Percentiles rank a stretch among this genome's conserved stretches.
Conservation (phyloP, 1,139 yeast genomes). For the Yamadazyma membranifaciens region DNA sequence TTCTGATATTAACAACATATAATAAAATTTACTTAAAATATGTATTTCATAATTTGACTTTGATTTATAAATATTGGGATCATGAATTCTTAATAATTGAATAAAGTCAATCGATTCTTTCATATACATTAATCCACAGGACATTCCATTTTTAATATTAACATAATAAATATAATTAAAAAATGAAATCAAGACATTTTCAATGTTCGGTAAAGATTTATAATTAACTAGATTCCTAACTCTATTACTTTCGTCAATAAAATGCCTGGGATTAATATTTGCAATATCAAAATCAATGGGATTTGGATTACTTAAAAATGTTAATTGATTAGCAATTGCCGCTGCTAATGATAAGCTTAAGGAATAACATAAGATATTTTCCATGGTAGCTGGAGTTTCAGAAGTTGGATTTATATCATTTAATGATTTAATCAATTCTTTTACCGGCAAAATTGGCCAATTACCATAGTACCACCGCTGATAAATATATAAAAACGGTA, state of each 20-base stretch:
- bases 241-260: slow-evolving; percentile 26
- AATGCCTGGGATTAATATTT: slow-evolving; percentile 17
- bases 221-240: slow-evolving; percentile 25
- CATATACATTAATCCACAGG: slow-evolving; percentile 29
- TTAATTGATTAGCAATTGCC: slow-evolving; percentile 29
- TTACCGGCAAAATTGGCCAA: slow-evolving; percentile 37
- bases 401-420: slow-evolving; percentile 9
- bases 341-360: slow-evolving; percentile 33
- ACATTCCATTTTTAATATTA: slow-evolving; percentile 24
- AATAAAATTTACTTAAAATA: slow-evolving; percentile 29
- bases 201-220: slow-evolving; percentile 23
- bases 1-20: slow-evolving; percentile 33
- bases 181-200: slow-evolving; percentile 32
- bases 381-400: slow-evolving; percentile 10
- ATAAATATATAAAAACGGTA: slow-evolving; percentile 29
- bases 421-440: slow-evolving; percentile 20
- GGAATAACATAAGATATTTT: slow-evolving; percentile 24
- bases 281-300: slow-evolving; percentile 17
- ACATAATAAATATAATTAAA: slow-evolving; percentile 35
- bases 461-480: slow-evolving; percentile 39
- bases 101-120: slow-evolving; percentile 38
- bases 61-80: slow-evolving; percentile 20
- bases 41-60: slow-evolving; percentile 28
- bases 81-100: slow-evolving; percentile 32
- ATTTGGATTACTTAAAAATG: slow-evolving; percentile 23